These are phyloP conservation scores for Xylaria multiplex DNA, from an alignment of 2,329 filamentous ascomycete species.

Conservation along the genomic window DNA sequence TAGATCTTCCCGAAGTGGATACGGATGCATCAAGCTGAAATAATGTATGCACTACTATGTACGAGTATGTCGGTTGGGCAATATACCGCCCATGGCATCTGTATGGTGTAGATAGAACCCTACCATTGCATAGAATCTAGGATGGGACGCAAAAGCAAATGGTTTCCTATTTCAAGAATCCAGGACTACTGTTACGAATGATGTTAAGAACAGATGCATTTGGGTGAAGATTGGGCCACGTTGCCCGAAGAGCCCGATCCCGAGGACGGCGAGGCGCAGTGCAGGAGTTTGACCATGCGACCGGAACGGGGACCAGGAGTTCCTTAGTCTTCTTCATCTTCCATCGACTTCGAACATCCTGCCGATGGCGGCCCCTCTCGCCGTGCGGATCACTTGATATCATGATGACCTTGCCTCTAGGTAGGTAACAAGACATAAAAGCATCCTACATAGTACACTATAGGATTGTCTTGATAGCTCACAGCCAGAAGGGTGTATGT, in stretches of 20 bases:
- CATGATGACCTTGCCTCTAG: background rate
- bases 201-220: constrained; percentile 1
- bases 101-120: background rate
- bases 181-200: background rate
- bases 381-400: background rate
- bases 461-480: too few relatives aligned
- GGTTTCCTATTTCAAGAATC: background rate
- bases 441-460: background rate
- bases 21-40: too few relatives aligned
- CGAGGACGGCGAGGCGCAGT: constrained; percentile 32
- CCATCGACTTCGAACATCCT: background rate
- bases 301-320: background rate
- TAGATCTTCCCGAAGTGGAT: too few relatives aligned
- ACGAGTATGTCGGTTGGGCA: too few relatives aligned
- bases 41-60: too few relatives aligned
- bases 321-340: background rate
- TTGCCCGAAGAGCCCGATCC: constrained; percentile 11
- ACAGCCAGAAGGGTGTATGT: background rate
- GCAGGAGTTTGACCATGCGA: constrained; percentile 5
- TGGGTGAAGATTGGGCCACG: background rate
- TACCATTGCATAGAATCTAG: background rate
- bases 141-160: background rate
- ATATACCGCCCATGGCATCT: too few relatives aligned
- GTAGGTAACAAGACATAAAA: background rate
- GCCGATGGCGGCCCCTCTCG: background rate